Conservation (phyloP, 371 early-diverging fungal species). For the Cokeromyces recurvatus region DNA sequence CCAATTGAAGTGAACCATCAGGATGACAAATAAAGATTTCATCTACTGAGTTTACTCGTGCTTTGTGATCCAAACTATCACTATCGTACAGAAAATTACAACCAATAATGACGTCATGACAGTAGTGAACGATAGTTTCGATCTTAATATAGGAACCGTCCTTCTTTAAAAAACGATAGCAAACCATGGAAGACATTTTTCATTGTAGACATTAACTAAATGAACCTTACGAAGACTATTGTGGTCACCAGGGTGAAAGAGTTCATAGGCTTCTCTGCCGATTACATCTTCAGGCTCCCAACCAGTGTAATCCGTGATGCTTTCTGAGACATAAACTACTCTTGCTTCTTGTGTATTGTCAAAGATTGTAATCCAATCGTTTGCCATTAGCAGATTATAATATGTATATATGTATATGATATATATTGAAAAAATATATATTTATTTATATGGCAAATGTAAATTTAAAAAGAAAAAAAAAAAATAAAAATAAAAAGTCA, state of each 20-base stretch:
- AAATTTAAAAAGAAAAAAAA: too few relatives aligned
- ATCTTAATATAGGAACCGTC: conserved; percentile 22
- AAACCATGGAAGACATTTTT: conserved; percentile 37
- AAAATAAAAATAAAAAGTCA: too few relatives aligned
- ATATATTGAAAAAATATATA: too few relatives aligned
- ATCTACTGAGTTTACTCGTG: conserved; percentile 32
- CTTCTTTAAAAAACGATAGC: conserved; percentile 24
- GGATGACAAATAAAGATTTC: conserved; percentile 22
- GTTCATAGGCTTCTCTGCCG: conserved; percentile 37
- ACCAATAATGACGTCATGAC: conserved; percentile 28
- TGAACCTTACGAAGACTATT: conserved; percentile 29
- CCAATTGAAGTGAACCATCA: conserved; percentile 25
- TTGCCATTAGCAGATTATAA: background rate
- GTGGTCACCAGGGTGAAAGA: conserved; percentile 44
- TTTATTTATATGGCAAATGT: too few relatives aligned
- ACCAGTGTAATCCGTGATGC: conserved; percentile 44
- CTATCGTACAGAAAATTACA: conserved; percentile 24
- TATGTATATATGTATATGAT: background rate
- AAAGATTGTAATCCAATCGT: conserved; percentile 52
- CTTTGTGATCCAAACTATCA: conserved; percentile 25
- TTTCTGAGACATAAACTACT: conserved; percentile 44
- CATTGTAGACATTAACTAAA: conserved; percentile 38
- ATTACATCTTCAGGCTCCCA: conserved; percentile 46
- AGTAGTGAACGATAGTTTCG: conserved; percentile 34
- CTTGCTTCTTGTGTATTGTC: conserved; percentile 42